Evolutionary conservation across 2,329 filamentous ascomycete genomes (phyloP).

Genomic region (Nemania diffusa): DNA sequence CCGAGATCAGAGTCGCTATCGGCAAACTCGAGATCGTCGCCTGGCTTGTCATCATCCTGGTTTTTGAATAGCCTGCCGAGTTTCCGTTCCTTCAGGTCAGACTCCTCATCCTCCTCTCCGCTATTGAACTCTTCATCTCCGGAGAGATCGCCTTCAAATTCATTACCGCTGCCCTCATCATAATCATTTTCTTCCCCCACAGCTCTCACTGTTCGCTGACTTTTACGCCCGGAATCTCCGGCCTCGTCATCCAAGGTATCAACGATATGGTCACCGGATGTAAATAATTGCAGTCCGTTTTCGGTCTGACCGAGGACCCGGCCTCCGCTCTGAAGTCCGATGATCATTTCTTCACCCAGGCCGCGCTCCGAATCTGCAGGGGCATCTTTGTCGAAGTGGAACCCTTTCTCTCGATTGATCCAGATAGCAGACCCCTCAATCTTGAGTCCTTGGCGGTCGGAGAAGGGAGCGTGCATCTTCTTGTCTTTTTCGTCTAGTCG

Average conservation of each 20-base stretch:
- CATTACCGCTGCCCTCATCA: slow-evolving; percentile 58
- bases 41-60: slow-evolving; percentile 56
- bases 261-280: slow-evolving; percentile 75
- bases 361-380: slow-evolving; percentile 79
- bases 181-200: slow-evolving; percentile 68
- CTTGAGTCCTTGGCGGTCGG: slow-evolving; percentile 92
- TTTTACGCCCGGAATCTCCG: slow-evolving; percentile 71
- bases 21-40: slow-evolving; percentile 84
- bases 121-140: slow-evolving; percentile 64
- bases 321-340: slow-evolving; percentile 85
- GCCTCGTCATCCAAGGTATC: slow-evolving; percentile 68
- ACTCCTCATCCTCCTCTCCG: slow-evolving; percentile 65
- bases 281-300: slow-evolving; percentile 86
- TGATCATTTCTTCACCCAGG: slow-evolving; percentile 94
- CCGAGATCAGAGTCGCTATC: slow-evolving; percentile 97
- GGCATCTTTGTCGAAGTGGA: slow-evolving; percentile 76
- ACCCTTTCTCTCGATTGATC: slow-evolving; percentile 76
- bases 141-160: slow-evolving; percentile 61
- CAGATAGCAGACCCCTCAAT: slow-evolving; percentile 98
- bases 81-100: slow-evolving; percentile 68
- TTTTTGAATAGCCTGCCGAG: slow-evolving; percentile 70
- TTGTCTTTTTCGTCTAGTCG: slow-evolving; percentile 97
- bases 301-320: slow-evolving; percentile 84
- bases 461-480: slow-evolving; percentile 96
- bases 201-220: slow-evolving; percentile 66